Base-by-base conservation (phyloP, 1,139 yeast genomes). In the Sugiyamaella japonica region DNA sequence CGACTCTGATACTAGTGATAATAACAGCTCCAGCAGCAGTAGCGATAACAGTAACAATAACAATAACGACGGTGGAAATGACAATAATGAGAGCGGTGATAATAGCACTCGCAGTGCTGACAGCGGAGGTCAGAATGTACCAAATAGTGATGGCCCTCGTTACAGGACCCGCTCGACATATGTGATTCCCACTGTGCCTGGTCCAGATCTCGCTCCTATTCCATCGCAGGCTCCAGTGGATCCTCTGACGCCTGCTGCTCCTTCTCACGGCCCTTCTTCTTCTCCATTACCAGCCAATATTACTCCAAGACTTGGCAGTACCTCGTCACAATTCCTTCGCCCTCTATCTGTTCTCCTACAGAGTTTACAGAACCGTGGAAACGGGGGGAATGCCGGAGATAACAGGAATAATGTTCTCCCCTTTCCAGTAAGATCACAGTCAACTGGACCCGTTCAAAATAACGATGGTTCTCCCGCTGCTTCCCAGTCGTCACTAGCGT, bases 281-380 rank as follows among this genome's bases (percentile, higher is more conserved):
- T 29, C 20, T 29, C 39, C 53, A 28, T 32, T 39, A 4, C 10
- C 32, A 4, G 7, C 32, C 20, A n/a, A 9, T 32, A n/a, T 37
- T 6, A 10, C 20, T 13, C 46, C 46, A 15, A 17, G 13, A 31
- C 50, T 29, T 7, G 17, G 32, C 4, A 15, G 50, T 6, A 28
- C 50, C 10, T 38, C 44, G 7, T 20, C 50, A 3, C 51, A 48
- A 20, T 48, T 48, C 29, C 40, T 48, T 20, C 51, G 51, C 31
- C 51, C 51, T n/a, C 17, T 48, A 31, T 48, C 51, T 9, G 39
- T 48, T 17, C 31, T 48, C n/a, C 36, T 48, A 2, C 51, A 40
- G 29, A 48, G 29, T 15, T 40, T 48, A 12, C 51, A 48, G n/a
- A 40, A 40, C 31, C 45, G 51, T 40, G 32, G 32, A 40, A 23